Percentiles rank a stretch among this genome's conserved stretches.
These are phyloP conservation scores for Syncephalastrum contaminatum DNA, from an alignment of 371 early-diverging fungal genomes.

Conservation along the genomic window DNA sequence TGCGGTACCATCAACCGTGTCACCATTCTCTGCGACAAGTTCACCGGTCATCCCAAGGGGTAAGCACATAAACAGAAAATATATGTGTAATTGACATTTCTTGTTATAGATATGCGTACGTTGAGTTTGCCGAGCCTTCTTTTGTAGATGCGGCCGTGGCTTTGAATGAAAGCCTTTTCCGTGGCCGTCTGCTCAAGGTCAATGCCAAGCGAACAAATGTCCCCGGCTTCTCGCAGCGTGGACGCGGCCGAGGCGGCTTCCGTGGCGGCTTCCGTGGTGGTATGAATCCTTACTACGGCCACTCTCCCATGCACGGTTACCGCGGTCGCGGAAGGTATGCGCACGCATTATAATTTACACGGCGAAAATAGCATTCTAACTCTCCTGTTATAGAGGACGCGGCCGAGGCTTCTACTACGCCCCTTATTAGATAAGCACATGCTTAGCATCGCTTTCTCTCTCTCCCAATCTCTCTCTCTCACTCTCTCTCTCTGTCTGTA, in stretches of 20 bases:
- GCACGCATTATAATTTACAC: background rate
- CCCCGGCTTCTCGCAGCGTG: constrained; percentile 78
- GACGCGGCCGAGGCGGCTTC: constrained; percentile 74
- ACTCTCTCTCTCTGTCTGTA: constrained; percentile 8
- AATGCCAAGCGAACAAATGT: constrained; percentile 92
- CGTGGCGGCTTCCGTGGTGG: constrained; percentile 71
- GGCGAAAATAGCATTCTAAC: background rate
- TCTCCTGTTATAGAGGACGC: constrained; percentile 38
- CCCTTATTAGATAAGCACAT: constrained; percentile 51
- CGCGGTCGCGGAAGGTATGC: constrained; percentile 55
- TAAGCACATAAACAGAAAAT: too few relatives aligned
- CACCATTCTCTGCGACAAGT: constrained; percentile 94
- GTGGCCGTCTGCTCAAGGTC: constrained; percentile 86
- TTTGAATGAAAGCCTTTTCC: constrained; percentile 87
- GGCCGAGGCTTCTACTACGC: constrained; percentile 65
- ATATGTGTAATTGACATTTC: too few relatives aligned
- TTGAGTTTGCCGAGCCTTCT: constrained; percentile 91
- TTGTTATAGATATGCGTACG: constrained; percentile 78
- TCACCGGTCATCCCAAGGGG: constrained; percentile 96
- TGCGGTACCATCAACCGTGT: constrained; percentile 98
- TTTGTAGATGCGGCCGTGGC: constrained; percentile 87
- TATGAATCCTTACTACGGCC: constrained; percentile 39
- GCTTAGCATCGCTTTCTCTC: background rate
- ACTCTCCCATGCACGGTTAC: constrained; percentile 51
- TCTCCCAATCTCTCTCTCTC: constrained; percentile 4